These are phyloP conservation scores for Fomitopsis betulina DNA, from an alignment of 1,284 basidiomycete genomes.

Conservation along the genomic window DNA sequence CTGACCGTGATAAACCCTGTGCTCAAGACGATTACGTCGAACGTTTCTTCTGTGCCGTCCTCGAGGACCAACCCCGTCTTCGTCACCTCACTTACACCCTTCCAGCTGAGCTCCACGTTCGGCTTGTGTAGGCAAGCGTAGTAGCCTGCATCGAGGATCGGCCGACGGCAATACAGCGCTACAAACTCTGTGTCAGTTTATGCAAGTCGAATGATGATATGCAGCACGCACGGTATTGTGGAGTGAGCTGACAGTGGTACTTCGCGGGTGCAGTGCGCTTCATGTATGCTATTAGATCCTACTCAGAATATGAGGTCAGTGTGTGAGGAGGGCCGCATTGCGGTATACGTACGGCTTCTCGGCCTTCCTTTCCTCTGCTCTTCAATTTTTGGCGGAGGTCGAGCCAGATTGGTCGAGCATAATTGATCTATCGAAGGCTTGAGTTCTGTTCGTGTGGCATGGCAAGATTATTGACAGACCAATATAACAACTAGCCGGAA, in stretches of 20 bases:
- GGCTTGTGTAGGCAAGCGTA: constrained; percentile 33
- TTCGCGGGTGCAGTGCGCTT: constrained; percentile 31
- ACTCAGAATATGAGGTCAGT: not conserved
- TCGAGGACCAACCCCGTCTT: constrained; percentile 29
- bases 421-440: not conserved
- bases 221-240: constrained; percentile 35
- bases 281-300: constrained; percentile 33
- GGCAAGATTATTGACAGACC: constrained; percentile 18
- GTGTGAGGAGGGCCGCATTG: no score
- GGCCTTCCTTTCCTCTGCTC: not conserved
- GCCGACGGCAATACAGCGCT: constrained; percentile 37
- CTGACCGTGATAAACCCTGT: constrained; percentile 28
- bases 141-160: constrained; percentile 34
- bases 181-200: not conserved
- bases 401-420: not conserved
- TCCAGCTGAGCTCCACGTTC: constrained; percentile 38
- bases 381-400: not conserved
- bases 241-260: constrained; percentile 37
- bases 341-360: not conserved
- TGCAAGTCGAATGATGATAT: no score
- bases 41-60: constrained; percentile 22
- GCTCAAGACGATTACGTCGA: constrained; percentile 29
- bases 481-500: constrained; percentile 31
- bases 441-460: not conserved
- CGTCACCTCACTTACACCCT: constrained; percentile 33